phyloP scores from a whole-genome alignment of 2,329 filamentous ascomycete species.

The Microdochium paspali region DNA sequence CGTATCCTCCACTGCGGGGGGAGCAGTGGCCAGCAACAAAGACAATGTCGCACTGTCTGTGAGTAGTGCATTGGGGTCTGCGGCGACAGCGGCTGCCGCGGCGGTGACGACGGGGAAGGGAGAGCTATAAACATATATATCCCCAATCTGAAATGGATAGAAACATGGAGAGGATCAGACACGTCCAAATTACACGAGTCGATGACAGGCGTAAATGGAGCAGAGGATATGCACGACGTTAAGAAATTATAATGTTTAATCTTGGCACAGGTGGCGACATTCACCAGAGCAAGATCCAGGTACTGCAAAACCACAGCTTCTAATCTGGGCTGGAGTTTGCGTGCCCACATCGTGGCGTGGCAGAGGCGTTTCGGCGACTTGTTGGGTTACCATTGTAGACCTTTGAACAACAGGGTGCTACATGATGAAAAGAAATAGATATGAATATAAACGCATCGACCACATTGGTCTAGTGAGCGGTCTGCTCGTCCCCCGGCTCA shows the following conservation, averaged over 20 bases:
- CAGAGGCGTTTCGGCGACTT: too few relatives aligned
- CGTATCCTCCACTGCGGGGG: neutral
- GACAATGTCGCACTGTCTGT: slow-evolving; percentile 29
- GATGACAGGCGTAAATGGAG: too few relatives aligned
- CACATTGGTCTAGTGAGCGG: neutral
- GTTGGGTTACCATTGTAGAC: neutral
- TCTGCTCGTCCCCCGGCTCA: neutral
- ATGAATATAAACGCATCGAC: neutral
- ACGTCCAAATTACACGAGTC: too few relatives aligned
- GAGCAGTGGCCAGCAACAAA: slow-evolving; percentile 23
- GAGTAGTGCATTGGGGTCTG: slow-evolving; percentile 19
- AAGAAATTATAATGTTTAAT: too few relatives aligned
- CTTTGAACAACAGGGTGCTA: neutral
- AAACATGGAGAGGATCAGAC: too few relatives aligned
- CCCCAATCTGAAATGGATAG: too few relatives aligned
- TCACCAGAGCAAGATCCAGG: too few relatives aligned
- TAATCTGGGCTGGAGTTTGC: too few relatives aligned
- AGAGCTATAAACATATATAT: slow-evolving; percentile 22
- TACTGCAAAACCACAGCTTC: too few relatives aligned
- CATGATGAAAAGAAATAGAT: neutral
- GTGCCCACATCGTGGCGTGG: too few relatives aligned
- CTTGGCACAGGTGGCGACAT: too few relatives aligned
- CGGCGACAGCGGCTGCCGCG: slow-evolving; percentile 16
- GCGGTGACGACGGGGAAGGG: slow-evolving; percentile 18
- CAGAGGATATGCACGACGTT: too few relatives aligned